These are phyloP conservation scores for Stylosanthes scabra DNA, from an alignment of 331 rosid genomes.

Conservation along the genomic window DNA sequence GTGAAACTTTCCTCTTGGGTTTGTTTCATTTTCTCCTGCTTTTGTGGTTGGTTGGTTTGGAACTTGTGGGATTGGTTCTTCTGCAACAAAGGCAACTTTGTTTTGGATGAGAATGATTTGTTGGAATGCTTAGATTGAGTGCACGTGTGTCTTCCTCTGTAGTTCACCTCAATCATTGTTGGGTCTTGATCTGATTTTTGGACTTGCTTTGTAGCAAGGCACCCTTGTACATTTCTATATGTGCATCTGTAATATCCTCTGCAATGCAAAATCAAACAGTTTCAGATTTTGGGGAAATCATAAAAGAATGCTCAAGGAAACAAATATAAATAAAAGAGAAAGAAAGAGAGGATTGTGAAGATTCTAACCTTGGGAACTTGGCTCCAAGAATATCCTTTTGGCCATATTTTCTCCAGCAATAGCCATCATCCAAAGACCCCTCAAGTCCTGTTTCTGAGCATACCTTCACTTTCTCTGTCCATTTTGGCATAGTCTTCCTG, in stretches of 20 bases:
- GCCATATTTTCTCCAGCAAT: slow-evolving; percentile 93
- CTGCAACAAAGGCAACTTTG: slow-evolving; percentile 10
- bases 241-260: slow-evolving; percentile 89
- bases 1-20: slow-evolving; percentile 32
- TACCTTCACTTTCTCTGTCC: slow-evolving; percentile 67
- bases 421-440: slow-evolving; percentile 66
- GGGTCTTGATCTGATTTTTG: slow-evolving; percentile 72
- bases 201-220: slow-evolving; percentile 84
- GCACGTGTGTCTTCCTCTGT: slow-evolving; percentile 71
- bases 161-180: slow-evolving; percentile 50
- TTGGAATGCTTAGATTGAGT: slow-evolving; percentile 39
- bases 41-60: slow-evolving; percentile 14
- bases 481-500: slow-evolving; percentile 64
- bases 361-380: slow-evolving; percentile 68
- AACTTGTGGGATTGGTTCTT: slow-evolving; percentile 23
- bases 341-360: neutral
- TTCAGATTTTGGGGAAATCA: slow-evolving; percentile 27
- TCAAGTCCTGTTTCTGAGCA: slow-evolving; percentile 53
- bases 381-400: slow-evolving; percentile 88
- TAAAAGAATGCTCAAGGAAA: neutral
- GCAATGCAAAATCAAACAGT: slow-evolving; percentile 39
- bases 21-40: slow-evolving; percentile 15
- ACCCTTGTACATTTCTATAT: slow-evolving; percentile 63
- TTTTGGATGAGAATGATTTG: slow-evolving; percentile 24
- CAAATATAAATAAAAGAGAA: no score